These are phyloP conservation scores for Pythium sp. DNA, from an alignment of 352 stramenopile species.

Conservation along the genomic window DNA sequence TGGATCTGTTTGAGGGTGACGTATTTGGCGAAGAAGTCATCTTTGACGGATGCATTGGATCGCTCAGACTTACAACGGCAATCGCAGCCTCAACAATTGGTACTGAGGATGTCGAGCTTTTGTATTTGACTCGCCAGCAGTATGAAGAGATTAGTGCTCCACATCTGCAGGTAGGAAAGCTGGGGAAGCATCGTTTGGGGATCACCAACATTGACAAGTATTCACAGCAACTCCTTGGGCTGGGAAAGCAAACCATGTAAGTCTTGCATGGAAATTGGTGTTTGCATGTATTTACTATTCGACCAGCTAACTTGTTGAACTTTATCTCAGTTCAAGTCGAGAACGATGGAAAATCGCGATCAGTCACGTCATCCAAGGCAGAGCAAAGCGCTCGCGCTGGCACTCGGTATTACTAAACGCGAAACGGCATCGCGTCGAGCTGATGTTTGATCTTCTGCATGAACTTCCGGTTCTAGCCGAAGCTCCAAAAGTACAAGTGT, in stretches of 20 bases:
- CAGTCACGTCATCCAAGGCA: constrained; percentile 31
- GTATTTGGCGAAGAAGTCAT: constrained; percentile 46
- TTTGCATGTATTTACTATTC: neutral
- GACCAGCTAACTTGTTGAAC: neutral
- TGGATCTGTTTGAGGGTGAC: constrained; percentile 35
- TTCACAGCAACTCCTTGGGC: constrained; percentile 1
- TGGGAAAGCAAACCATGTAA: constrained; percentile 12
- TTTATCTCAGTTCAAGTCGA: constrained; percentile 15
- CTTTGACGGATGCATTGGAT: constrained; percentile 13
- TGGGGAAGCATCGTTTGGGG: neutral
- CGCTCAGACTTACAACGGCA: constrained; percentile 23
- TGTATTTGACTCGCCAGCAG: constrained; percentile 25
- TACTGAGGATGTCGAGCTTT: constrained; percentile 13
- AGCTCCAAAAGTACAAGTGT: constrained; percentile 15
- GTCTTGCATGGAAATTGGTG: neutral
- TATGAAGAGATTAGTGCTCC: constrained; percentile 8
- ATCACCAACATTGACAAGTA: constrained; percentile 1
- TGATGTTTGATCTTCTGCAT: constrained; percentile 35
- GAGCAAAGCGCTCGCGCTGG: constrained; percentile 33
- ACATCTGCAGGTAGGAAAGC: constrained; percentile 4
- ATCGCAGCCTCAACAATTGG: constrained; percentile 11
- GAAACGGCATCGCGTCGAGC: constrained; percentile 30
- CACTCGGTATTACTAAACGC: constrained; percentile 29
- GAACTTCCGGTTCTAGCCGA: constrained; percentile 30
- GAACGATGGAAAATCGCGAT: constrained; percentile 36